Base-by-base conservation (phyloP, 2,329 filamentous ascomycete genomes). In the Fusarium graminum region DNA sequence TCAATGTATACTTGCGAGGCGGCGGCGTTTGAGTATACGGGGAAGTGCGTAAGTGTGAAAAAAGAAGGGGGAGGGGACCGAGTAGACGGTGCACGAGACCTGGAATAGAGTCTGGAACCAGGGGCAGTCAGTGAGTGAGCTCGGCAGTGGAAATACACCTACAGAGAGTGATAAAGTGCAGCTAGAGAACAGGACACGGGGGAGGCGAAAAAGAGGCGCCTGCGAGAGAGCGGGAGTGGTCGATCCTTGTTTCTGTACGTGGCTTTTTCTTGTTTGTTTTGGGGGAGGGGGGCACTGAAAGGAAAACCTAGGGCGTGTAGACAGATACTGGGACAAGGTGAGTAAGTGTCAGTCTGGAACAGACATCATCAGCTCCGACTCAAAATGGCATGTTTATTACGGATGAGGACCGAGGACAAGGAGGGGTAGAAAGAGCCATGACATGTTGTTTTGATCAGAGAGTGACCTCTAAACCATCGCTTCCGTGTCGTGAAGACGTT, bases 11-110 rank as follows among this genome's bases (percentile, higher is more conserved):
- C 19, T 17, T 36, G 17, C 29, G 39, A 44, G 50, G 32, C 25
- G 44, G 30, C 43, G 63, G 63, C 63, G 58, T 59, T 53, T 66
- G 36, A 63, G 52, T 63, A 50, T 57, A 66, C 52, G 44, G 52
- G 58, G 44, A 67, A 62, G 38, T 50, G 19, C 39, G 51, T 45
- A 55, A 62, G 62, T 47, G 46, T 30, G 34, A 52, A 25, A 30
- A 12, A 34, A 34, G 16, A 13, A 22, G 39, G 38, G 38, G 13
- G 40, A 29, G 49, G 17, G 29, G 40, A 17, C 29, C 9, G 28
- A 32, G 39, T 36, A 14, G 28, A 34, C 28, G 34, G 38, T 26
- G 41, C 42, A 36, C 43, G 34, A 36, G 36, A 42, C 41, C 40
- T 47, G 19, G 45, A 28, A 41, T 63, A 59, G 32, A 47, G 47